These are phyloP conservation scores for Neckera pumila DNA, from an alignment of 225 moss, liverwort and hornwort species.

Conservation along the genomic window DNA sequence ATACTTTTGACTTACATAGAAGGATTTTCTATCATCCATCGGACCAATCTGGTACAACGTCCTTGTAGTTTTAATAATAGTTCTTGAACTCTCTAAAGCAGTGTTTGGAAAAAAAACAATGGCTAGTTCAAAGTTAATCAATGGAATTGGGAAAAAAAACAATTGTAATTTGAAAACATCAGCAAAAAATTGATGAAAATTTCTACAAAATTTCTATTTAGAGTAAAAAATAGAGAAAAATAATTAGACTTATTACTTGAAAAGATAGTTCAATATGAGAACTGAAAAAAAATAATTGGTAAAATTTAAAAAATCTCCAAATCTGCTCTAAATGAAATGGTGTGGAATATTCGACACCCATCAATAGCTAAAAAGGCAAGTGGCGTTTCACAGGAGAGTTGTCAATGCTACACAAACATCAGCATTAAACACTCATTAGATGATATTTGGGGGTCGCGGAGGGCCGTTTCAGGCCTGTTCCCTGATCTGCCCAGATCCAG, in stretches of 20 bases:
- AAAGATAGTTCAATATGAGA: rapidly evolving
- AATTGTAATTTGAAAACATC: neutral
- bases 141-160: neutral
- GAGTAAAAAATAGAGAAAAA: neutral
- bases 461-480: no score
- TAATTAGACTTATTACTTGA: rapidly evolving
- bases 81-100: neutral
- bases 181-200: rapidly evolving
- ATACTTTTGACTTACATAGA: neutral
- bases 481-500: no score
- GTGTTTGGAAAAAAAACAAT: no score
- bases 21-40: neutral
- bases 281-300: neutral
- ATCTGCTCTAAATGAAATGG: no score
- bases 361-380: no score
- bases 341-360: no score
- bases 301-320: no score
- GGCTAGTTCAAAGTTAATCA: neutral
- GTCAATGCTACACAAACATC: no score
- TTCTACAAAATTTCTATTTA: neutral
- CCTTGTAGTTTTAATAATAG: neutral
- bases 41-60: rapidly evolving
- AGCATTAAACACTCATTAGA: no score
- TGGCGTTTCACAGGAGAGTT: no score
- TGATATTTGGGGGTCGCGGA: no score